Percentiles rank a stretch among this genome's conserved stretches.
Evolutionary conservation across 441 rosid genomes (phyloP).

Genomic region (Iberis amara): DNA sequence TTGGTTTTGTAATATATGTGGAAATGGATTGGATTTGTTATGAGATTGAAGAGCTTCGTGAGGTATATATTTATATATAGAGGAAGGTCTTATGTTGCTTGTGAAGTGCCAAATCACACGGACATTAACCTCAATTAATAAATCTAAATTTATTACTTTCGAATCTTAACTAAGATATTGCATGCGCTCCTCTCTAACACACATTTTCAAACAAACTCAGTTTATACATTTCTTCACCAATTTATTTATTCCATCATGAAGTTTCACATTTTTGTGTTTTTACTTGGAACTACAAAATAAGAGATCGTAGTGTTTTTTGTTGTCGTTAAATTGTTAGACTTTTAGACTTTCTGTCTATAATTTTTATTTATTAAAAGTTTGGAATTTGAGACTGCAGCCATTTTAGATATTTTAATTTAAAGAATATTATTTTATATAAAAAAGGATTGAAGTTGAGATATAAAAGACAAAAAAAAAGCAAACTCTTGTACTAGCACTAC

Average conservation of each 20-base stretch:
- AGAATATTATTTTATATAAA: no score
- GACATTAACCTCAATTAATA: slow-evolving; percentile 13
- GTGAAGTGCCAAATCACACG: slow-evolving; percentile 35
- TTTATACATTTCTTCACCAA: not conserved
- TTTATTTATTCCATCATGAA: not conserved
- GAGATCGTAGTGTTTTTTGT: not conserved
- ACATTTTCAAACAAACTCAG: not conserved
- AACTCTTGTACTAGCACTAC: no score
- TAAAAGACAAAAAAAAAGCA: no score
- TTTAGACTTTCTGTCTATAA: no score
- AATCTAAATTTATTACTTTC: slow-evolving; percentile 12
- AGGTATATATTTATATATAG: slow-evolving; percentile 42
- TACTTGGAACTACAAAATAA: not conserved
- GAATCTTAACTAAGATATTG: slow-evolving; percentile 23
- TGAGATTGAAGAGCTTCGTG: slow-evolving; percentile 12
- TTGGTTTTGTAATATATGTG: slow-evolving; percentile 4
- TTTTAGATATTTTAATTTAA: no score
- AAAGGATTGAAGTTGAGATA: no score
- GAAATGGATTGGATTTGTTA: not conserved
- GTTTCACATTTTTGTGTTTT: not conserved
- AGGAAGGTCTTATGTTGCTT: slow-evolving; percentile 12
- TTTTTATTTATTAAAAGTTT: no score
- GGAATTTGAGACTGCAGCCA: no score
- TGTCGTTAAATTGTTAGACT: not conserved
- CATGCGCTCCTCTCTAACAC: slow-evolving; percentile 23